phyloP scores from a whole-genome alignment of 176 grass and related monocot genomes.

The Zoysia pacifica region DNA sequence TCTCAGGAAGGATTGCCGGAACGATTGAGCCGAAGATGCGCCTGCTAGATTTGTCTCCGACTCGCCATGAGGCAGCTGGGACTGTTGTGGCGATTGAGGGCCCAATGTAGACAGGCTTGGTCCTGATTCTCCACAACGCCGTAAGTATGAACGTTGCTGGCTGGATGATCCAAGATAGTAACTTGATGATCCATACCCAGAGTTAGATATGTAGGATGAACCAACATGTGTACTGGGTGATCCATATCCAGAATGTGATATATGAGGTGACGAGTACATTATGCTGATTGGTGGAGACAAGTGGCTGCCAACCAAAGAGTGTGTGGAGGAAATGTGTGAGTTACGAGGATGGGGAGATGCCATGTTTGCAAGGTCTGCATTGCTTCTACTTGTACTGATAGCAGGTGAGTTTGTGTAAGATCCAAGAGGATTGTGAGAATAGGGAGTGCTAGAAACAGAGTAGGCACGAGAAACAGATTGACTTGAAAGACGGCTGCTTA shows the following conservation, averaged over 20 bases:
- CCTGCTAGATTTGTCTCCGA: slow-evolving; percentile 42
- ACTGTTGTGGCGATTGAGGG: slow-evolving; percentile 42
- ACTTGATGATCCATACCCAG: slow-evolving; percentile 57
- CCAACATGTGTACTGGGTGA: slow-evolving; percentile 50
- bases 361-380: slow-evolving; percentile 57
- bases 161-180: slow-evolving; percentile 68
- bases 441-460: slow-evolving; percentile 47
- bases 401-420: slow-evolving; percentile 47
- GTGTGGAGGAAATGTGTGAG: slow-evolving; percentile 52
- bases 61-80: slow-evolving; percentile 44
- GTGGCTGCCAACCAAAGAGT: slow-evolving; percentile 56
- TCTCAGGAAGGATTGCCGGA: slow-evolving; percentile 71
- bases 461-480: slow-evolving; percentile 58
- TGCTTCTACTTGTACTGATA: slow-evolving; percentile 69
- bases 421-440: slow-evolving; percentile 48
- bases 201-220: slow-evolving; percentile 56
- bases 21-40: slow-evolving; percentile 55
- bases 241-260: slow-evolving; percentile 42
- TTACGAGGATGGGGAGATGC: slow-evolving; percentile 52
- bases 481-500: slow-evolving; percentile 43
- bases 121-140: slow-evolving; percentile 54
- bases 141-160: slow-evolving; percentile 55
- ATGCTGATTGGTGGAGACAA: slow-evolving; percentile 64
- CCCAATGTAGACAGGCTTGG: slow-evolving; percentile 64
- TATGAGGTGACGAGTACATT: slow-evolving; percentile 45